Evolutionary conservation across 495 filamentous ascomycete genomes (phyloP), one percentile per base, ranked within the genome.

Genomic region (Podospora australis): DNA sequence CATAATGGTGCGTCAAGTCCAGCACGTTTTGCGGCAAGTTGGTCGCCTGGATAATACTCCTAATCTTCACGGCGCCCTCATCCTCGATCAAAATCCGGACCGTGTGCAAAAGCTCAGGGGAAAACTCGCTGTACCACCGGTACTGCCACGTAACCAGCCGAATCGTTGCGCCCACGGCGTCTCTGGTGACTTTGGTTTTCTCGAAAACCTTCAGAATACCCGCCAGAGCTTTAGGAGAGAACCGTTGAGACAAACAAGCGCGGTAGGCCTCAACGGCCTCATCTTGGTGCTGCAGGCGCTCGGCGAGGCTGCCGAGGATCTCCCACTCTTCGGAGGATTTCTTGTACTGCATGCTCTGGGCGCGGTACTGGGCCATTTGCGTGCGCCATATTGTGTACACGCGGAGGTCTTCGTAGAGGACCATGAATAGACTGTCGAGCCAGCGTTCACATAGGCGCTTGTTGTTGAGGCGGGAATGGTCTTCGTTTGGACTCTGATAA

Each of bases 321-420:
- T 98, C 92, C 92, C 91, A 97, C 66, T 98, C 92, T 50, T 94
- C 88, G 7, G 92, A 82, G 2, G 85, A 90, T 67, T 97, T 98
- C 68, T 88, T 90, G 72, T 97, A 97, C 39, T 88, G 83, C 58
- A 91, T 83, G 30, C 85, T 80, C 62, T 96, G 90, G 36, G 91
- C 86, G 17, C 87, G 82, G 58, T 83, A 91, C 55, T 95, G 91
- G 4, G 88, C 86, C 81, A 96, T 87, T 67, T 97, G 94, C 2
- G 92, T 96, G 30, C 92, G 83, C 92, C 92, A 98, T 63, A 98
- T 97, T 30, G 92, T 97, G 70, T 97, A 98, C 47, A 98, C 90
- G 23, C 92, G 87, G 8, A 98, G 79, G 59, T 98, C 92, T 65
- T 98, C 92, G 61, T 97, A 98, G 1, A 97, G 78, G 0, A 97